Evolutionary conservation across 2,329 filamentous ascomycete genomes (phyloP), one percentile per base, ranked within the genome.

Genomic region (Diaporthe sp.): DNA sequence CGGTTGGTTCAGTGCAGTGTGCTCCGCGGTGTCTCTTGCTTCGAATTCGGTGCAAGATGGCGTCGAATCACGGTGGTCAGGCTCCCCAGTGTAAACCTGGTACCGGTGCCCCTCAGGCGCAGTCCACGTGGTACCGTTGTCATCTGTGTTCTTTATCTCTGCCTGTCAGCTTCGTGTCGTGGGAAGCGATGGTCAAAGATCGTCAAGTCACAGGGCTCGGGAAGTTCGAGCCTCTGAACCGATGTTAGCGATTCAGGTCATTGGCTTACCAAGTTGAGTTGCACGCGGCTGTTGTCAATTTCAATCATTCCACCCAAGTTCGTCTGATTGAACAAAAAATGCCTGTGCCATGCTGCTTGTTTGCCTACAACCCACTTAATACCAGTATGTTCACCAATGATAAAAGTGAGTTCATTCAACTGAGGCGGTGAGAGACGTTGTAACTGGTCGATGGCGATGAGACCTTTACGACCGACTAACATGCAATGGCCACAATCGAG

Each of bases 11-110:
- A 70, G 31, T 13, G 65, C 65, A 4, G 2, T 1, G 5, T 6
- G 4, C 3, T 34, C 13, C 1, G 49, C 65, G 2, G n/a, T 55
- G 10, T 70, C 49, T 25, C 65, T 25, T 28, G 65, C 49, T 4
- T 2, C 2, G 9, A 1, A 2, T 25, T 28, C 1, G 0, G 1
- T 8, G 49, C 65, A 70, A 15, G 9, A 3, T 2, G 28, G 2
- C 19, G 37, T 13, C 19, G 7, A 4, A 31, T 31, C 0, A 12
- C 7, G 3, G 3, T 12, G 17, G 61, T 37, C 62, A 17, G 51
- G 25, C 7, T 67, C 44, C 10, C 44, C 61, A 1, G 10, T 8
- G 42, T 67, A 67, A 31, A 46, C 1, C 4, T 25, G 8, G 25
- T 25, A 25, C 3, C 37, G 37, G 12, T 39, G 1, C 2, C 10